Evolutionary conservation across 1,139 yeast genomes (phyloP).

Genomic region (Zhuliangozyma parablackwelliae): DNA sequence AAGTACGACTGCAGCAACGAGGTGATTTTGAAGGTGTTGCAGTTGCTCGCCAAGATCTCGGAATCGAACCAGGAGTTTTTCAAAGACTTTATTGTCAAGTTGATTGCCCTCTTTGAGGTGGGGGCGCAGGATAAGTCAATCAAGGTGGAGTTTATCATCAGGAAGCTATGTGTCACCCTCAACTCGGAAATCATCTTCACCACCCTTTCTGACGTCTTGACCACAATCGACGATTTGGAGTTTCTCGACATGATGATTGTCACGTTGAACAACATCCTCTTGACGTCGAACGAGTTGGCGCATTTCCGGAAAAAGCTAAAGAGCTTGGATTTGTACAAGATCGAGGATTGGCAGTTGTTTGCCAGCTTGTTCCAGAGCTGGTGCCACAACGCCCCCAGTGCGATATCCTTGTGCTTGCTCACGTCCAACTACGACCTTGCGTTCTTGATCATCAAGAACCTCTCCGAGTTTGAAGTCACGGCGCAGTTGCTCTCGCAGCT

Average conservation of each 20-base stretch:
- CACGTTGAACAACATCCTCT: conserved; percentile 77
- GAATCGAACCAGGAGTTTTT: conserved; percentile 79
- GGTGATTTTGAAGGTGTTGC: conserved; percentile 74
- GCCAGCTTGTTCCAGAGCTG: conserved; percentile 80
- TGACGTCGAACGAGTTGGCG: conserved; percentile 82
- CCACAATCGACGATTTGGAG: conserved; percentile 57
- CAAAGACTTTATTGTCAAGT: conserved; percentile 67
- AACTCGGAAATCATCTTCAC: conserved; percentile 81
- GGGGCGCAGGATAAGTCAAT: conserved; percentile 35
- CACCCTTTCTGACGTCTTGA: conserved; percentile 73
- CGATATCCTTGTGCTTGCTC: conserved; percentile 76
- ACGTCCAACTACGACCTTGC: conserved; percentile 91
- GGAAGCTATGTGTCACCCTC: conserved; percentile 78
- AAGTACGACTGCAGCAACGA: conserved; percentile 85
- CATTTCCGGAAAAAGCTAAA: conserved; percentile 65
- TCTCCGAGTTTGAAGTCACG: conserved; percentile 72
- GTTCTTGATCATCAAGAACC: conserved; percentile 67
- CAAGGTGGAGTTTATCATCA: conserved; percentile 76
- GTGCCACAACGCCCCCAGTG: conserved; percentile 91
- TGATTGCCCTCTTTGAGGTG: conserved; percentile 61
- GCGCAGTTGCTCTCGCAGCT: conserved; percentile 70
- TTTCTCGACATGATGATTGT: conserved; percentile 83
- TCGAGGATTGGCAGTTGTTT: conserved; percentile 70
- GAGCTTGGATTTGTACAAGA: conserved; percentile 37
- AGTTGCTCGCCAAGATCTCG: conserved; percentile 75